A percentile compares a stretch with the other conserved stretches of the same genome.
phyloP scores from a whole-genome alignment of 2,329 filamentous ascomycete genomes.

The Claviceps quebecensis region DNA sequence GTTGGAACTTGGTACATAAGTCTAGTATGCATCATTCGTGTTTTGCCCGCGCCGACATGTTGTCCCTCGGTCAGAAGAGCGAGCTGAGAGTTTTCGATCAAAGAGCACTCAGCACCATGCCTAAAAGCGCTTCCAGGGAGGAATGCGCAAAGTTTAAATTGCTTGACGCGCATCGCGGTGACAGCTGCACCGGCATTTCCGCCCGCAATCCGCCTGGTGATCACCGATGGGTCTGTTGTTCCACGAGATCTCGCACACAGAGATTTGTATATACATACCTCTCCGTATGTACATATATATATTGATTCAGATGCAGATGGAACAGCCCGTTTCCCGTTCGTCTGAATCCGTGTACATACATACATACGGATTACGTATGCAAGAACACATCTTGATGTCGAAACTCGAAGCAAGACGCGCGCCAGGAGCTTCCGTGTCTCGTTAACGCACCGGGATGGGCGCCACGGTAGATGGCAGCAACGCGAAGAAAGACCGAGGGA shows the following conservation, averaged over 20 bases:
- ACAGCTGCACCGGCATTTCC: not conserved
- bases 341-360: not conserved
- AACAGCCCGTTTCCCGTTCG: not conserved
- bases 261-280: not conserved
- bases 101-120: not conserved
- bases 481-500: not conserved
- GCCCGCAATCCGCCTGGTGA: not conserved
- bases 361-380: not conserved
- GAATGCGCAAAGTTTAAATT: not conserved
- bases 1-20: not conserved
- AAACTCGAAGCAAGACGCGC: not conserved
- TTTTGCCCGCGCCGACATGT: not conserved
- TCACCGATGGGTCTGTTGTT: not conserved
- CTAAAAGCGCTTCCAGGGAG: too few relatives aligned
- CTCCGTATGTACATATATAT: not conserved
- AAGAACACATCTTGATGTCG: not conserved
- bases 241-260: constrained; percentile 5
- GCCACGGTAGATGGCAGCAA: not conserved
- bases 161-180: not conserved
- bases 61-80: not conserved
- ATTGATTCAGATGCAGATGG: constrained; percentile 1
- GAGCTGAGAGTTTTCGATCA: not conserved
- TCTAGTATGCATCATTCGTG: not conserved
- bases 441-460: not conserved
- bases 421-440: not conserved